A percentile compares a stretch with the other conserved stretches of the same genome.
Evolutionary conservation across 768 basidiomycete species (phyloP).

Genomic region (Termitomyces sp.): DNA sequence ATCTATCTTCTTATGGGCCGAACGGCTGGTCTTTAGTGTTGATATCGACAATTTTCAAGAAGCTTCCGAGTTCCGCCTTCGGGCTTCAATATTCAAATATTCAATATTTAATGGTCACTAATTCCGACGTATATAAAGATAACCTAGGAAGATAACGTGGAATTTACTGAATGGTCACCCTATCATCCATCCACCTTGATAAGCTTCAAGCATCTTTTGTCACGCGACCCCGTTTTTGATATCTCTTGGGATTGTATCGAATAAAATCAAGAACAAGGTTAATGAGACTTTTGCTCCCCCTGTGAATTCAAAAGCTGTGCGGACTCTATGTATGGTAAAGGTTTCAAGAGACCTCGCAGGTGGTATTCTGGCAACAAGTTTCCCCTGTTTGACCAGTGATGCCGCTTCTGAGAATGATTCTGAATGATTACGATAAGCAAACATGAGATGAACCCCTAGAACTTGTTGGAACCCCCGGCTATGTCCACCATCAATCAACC

Average conservation of each 20-base stretch:
- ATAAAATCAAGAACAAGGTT: neutral
- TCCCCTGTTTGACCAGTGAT: no score
- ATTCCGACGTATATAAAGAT: neutral
- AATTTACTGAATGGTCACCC: neutral
- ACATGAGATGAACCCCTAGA: no score
- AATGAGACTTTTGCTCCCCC: neutral
- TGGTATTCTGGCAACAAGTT: no score
- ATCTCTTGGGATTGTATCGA: no score
- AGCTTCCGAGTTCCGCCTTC: neutral
- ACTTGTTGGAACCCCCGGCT: no score
- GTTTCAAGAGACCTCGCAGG: neutral
- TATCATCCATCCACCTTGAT: neutral
- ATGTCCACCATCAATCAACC: no score
- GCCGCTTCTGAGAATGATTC: no score
- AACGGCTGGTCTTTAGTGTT: neutral
- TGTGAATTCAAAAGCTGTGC: conserved; percentile 6
- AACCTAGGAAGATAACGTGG: conserved; percentile 1
- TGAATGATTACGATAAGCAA: no score
- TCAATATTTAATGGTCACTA: neutral
- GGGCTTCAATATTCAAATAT: no score
- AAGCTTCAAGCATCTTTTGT: neutral
- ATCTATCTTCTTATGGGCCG: neutral
- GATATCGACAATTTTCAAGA: neutral
- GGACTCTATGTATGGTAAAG: neutral
- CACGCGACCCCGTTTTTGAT: neutral